Evolutionary conservation across 2,329 filamentous ascomycete species (phyloP).

Genomic region (Aspergillus fischeri): DNA sequence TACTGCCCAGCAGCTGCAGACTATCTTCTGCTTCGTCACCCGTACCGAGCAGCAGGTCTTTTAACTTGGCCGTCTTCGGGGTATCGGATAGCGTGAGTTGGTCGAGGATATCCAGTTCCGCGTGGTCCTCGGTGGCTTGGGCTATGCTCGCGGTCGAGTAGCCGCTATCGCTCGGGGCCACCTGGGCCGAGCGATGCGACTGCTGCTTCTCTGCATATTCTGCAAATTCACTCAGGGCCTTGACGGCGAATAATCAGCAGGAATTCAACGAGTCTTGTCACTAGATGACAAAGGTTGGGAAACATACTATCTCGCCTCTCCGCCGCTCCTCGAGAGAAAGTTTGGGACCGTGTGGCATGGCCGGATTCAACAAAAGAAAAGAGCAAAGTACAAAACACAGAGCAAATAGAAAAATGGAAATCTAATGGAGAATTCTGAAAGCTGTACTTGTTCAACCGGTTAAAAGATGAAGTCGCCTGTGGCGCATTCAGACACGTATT

Average conservation of each 20-base stretch:
- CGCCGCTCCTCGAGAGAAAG: slow-evolving; percentile 72
- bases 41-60: slow-evolving; percentile 65
- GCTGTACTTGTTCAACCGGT: slow-evolving; percentile 16
- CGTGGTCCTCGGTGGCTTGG: slow-evolving; percentile 61
- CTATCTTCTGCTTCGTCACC: slow-evolving; percentile 55
- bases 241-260: slow-evolving; percentile 4
- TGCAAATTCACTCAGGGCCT: slow-evolving; percentile 91
- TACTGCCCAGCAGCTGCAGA: slow-evolving; percentile 58
- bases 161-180: slow-evolving; percentile 39
- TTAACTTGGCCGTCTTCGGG: slow-evolving; percentile 61
- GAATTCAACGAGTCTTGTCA: background rate
- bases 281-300: background rate
- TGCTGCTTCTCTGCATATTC: slow-evolving; percentile 97
- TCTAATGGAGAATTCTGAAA: background rate
- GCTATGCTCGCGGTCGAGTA: slow-evolving; percentile 35
- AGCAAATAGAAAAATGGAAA: background rate
- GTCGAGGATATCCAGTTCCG: slow-evolving; percentile 87
- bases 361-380: slow-evolving; percentile 8
- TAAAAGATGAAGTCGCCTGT: slow-evolving; percentile 29
- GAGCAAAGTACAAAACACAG: background rate
- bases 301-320: slow-evolving; percentile 75
- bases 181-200: slow-evolving; percentile 44
- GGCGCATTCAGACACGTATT: slow-evolving; percentile 39
- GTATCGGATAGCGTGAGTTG: slow-evolving; percentile 69
- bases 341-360: slow-evolving; percentile 47